A percentile compares a stretch with the other conserved stretches of the same genome.
These are phyloP conservation scores for Sicyos baderoa DNA, from an alignment of 306 rosid genomes.

Conservation along the genomic window DNA sequence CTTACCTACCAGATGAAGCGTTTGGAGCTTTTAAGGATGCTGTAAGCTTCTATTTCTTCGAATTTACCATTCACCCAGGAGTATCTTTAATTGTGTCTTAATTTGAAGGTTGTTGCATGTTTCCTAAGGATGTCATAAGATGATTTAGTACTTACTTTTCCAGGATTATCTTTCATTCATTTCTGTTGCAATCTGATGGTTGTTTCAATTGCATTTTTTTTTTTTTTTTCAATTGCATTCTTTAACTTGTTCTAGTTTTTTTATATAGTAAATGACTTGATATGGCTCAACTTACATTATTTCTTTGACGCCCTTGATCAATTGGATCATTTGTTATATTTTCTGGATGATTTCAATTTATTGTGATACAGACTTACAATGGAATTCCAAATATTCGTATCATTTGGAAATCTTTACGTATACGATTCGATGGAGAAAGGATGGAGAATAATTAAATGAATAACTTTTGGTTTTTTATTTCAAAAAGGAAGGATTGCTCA, in stretches of 20 bases:
- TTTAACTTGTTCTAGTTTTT: not conserved
- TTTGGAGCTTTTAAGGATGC: slow-evolving; percentile 69
- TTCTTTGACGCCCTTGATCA: not conserved
- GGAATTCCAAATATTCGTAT: not conserved
- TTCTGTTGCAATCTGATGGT: not conserved
- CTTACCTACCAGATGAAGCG: slow-evolving; percentile 71
- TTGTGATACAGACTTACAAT: not conserved
- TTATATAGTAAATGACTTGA: not conserved
- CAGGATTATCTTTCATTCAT: not conserved
- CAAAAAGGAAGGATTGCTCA: not conserved
- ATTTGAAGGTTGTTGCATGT: slow-evolving; percentile 5
- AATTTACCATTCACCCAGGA: slow-evolving; percentile 9
- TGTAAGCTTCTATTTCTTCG: slow-evolving; percentile 46
- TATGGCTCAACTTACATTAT: not conserved
- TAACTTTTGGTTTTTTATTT: not conserved
- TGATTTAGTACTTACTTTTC: not conserved
- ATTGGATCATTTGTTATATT: not conserved
- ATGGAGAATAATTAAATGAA: not conserved
- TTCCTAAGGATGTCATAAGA: not conserved
- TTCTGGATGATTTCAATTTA: not conserved
- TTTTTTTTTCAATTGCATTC: not conserved
- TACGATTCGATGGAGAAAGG: too few species aligned
- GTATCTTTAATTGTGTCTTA: slow-evolving; percentile 22
- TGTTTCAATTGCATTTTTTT: not conserved
- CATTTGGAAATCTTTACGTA: not conserved